phyloP scores from a whole-genome alignment of 169 alveolate species.

The Plasmodium falciparum region DNA sequence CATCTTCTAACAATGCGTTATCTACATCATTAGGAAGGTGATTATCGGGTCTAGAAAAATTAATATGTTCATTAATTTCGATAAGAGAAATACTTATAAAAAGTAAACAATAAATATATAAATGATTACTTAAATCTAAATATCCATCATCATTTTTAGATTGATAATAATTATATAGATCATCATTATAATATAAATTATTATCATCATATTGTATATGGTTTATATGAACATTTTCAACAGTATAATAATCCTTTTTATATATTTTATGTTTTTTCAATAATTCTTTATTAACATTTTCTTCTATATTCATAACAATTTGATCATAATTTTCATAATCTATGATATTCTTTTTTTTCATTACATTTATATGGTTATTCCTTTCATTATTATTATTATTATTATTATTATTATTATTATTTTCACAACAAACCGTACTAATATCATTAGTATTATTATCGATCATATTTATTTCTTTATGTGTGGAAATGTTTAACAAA shows the following conservation, averaged over 20 bases:
- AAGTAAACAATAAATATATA: slow-evolving; percentile 69
- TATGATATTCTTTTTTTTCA: slow-evolving; percentile 15
- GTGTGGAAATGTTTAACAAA: not conserved
- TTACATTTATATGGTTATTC: not conserved
- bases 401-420: slow-evolving; percentile 1
- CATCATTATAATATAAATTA: slow-evolving; percentile 22
- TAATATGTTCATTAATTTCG: slow-evolving; percentile 44
- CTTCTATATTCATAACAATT: slow-evolving; percentile 12
- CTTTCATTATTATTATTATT: not conserved
- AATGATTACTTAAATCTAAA: slow-evolving; percentile 45
- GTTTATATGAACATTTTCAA: not conserved
- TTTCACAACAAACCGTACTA: not conserved
- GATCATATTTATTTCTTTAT: not conserved
- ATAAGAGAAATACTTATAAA: slow-evolving; percentile 63
- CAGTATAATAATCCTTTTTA: slow-evolving; percentile 11
- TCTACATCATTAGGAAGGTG: slow-evolving; percentile 17
- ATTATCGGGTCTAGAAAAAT: slow-evolving; percentile 20
- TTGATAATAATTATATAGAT: slow-evolving; percentile 16
- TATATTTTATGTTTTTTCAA: slow-evolving; percentile 22
- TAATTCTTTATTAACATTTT: slow-evolving; percentile 48
- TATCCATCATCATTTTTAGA: slow-evolving; percentile 11
- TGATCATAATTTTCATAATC: slow-evolving; percentile 23
- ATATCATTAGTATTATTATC: slow-evolving; percentile 1
- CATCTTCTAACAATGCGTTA: not conserved
- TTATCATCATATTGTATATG: not conserved